Base-by-base conservation (phyloP, 2,329 filamentous ascomycete genomes). In the Penicillium sp. region DNA sequence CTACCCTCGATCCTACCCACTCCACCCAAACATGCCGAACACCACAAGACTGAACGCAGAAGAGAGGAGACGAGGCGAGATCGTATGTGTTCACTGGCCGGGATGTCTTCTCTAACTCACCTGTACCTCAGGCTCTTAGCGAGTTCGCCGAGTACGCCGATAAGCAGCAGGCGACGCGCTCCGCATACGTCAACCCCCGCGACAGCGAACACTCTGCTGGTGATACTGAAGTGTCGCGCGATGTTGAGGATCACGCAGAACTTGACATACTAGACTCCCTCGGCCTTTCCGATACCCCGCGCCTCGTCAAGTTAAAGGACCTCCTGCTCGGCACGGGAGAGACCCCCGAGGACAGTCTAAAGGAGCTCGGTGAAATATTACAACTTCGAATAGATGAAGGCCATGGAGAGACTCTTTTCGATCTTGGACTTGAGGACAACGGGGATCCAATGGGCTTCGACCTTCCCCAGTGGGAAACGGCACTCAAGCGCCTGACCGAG, bases 91-190 rank as follows among this genome's bases (percentile, higher is more conserved):
- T 22, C 26, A 10, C 28, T 13, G 20, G 16, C 8, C 11, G 14
- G 18, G 24, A 32, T 27, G 26, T 10, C 44, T 28, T 40, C n/a
- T 23, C 39, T 47, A 39, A 44, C 51, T 57, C 20, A 52, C 46
- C 47, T 41, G 22, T 28, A 39, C 36, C 24, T 27, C 46, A 84
- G 80, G 90, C 91, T 10, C 78, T 98, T 46, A 93, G 87, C 74
- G 93, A 97, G 61, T 98, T 98, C 67, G 89, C 90, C 68, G 93
- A 98, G 63, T 97, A 96, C 63, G 93, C 96, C 56, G 89, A 97
- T 69, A 86, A 89, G 67, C 90, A 97, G 67, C 93, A 97, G 69
- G 83, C 84, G 20, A 66, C 62, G 22, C 69, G 70, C 34, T 61
- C 65, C 11, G 57, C 54, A 38, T 70, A 69, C 34, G 55, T 65